A percentile compares a stretch with the other conserved stretches of the same genome.
Conservation (phyloP, 2,329 filamentous ascomycete species). For the Hypoxylon sp. region DNA sequence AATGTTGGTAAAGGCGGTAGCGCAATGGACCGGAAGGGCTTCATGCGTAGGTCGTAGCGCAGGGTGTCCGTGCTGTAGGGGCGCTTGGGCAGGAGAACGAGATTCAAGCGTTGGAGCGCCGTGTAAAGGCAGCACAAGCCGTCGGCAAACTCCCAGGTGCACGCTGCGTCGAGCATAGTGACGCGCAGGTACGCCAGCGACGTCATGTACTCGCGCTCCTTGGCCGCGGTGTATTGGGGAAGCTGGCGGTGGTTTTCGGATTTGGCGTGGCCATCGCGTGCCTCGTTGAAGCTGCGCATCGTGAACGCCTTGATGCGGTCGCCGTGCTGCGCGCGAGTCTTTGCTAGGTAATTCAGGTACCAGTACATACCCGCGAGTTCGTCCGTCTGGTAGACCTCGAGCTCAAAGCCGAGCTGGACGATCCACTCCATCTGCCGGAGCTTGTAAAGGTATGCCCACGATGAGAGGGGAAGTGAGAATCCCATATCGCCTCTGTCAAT, state of each 20-base stretch:
- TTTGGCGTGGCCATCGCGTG: conserved; percentile 44
- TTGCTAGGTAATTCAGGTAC: conserved; percentile 83
- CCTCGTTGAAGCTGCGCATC: conserved; percentile 58
- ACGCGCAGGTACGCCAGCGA: conserved; percentile 71
- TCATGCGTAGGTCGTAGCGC: conserved; percentile 89
- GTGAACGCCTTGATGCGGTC: conserved; percentile 81
- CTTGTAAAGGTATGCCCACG: conserved; percentile 93
- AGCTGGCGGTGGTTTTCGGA: conserved; percentile 26
- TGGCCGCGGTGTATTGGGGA: conserved; percentile 49
- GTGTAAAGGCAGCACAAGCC: conserved; percentile 75
- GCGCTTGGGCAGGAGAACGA: conserved; percentile 66
- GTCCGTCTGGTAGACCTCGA: conserved; percentile 88
- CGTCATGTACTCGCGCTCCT: conserved; percentile 63
- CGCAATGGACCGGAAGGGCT: conserved; percentile 79
- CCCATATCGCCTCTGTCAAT: conserved; percentile 57
- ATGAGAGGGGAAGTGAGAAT: conserved; percentile 81
- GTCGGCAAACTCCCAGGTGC: conserved; percentile 71
- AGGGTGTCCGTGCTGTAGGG: conserved; percentile 78
- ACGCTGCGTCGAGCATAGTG: conserved; percentile 75
- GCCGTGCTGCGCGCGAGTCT: conserved; percentile 77
- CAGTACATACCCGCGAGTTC: conserved; percentile 93
- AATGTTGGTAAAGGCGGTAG: conserved; percentile 77
- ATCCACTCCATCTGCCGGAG: conserved; percentile 89
- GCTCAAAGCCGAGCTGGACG: conserved; percentile 93
- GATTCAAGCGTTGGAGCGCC: conserved; percentile 70